Base-by-base conservation (phyloP, 2,329 filamentous ascomycete genomes). In the Penicillium sp. region DNA sequence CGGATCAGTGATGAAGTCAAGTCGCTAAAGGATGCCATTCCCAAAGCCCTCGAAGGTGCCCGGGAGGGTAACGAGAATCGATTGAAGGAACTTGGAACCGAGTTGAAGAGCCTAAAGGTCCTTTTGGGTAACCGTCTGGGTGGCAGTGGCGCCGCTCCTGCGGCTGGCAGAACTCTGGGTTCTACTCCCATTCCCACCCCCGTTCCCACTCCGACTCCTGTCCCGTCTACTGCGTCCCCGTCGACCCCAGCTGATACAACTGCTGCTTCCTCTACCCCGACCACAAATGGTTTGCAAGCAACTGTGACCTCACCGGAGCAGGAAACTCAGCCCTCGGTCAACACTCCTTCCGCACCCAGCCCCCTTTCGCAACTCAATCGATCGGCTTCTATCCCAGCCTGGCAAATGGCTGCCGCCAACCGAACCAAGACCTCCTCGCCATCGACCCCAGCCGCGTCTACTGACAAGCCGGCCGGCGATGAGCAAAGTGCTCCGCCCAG, bases 31-130 rank as follows among this genome's bases (percentile, higher is more conserved):
- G 90, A 93, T 63, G 81, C 90, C 51, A 91, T 99, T 54, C 95
- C 96, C 8, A 91, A 90, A 74, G 93, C 93, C 2, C 84, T 99
- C 68, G 87, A 95, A 62, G 89, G 89, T 52, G 91, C 97, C 71
- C 93, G 93, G 76, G 90, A 93, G 60, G 82, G 86, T 53, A 91
- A 90, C 26, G 93, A 98, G 71, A 84, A 81, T 63, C 84, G 92
- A 49, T 79, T 99, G 57, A 89, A 87, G 74, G 95, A 98, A 67
- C 85, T 99, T 64, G 90, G 90, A 64, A 84, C 82, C 7, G 95
- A 99, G 76, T 82, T 99, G 67, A 91, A 90, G 80, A 97, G 93
- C 72, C 79, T 99, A 68, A 98, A 97, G 83, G 90, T 90, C 2
- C 81, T 99, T 52, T 86, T 99, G 50, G 81, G 81, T 33, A 89